phyloP scores from a whole-genome alignment of 805 yeast genomes.

The Candida awuae region DNA sequence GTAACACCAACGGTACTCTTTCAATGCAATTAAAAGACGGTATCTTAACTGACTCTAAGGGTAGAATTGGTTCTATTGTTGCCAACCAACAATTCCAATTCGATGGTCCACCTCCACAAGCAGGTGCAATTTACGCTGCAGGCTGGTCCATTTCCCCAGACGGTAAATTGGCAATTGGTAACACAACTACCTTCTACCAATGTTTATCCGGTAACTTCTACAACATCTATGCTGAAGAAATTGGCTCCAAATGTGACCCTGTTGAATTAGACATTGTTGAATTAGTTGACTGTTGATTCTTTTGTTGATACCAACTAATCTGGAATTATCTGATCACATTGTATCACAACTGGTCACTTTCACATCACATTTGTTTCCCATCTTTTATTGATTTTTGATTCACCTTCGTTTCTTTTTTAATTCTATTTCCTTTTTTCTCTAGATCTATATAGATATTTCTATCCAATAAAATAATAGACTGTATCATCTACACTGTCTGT shows the following conservation, averaged over 20 bases:
- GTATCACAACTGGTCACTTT: background rate
- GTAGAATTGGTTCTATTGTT: conserved; percentile 52
- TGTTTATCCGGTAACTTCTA: conserved; percentile 50
- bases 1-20: conserved; percentile 33
- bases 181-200: conserved; percentile 41
- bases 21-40: conserved; percentile 35
- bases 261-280: conserved; percentile 40
- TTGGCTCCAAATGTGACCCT: conserved; percentile 38
- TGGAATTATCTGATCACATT: background rate
- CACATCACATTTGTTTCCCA: background rate
- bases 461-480: too few species aligned
- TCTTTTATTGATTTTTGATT: background rate
- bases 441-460: too few species aligned
- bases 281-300: conserved; percentile 35
- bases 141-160: conserved; percentile 42
- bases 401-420: too few species aligned
- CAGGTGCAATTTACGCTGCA: conserved; percentile 45
- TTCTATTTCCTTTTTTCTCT: too few species aligned
- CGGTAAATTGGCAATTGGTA: conserved; percentile 44
- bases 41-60: conserved; percentile 38
- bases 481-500: too few species aligned
- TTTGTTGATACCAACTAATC: too few species aligned
- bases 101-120: conserved; percentile 61
- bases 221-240: conserved; percentile 46
- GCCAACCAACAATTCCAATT: conserved; percentile 60